These are phyloP conservation scores for Flaveria sonorensis DNA, from an alignment of 129 eudicot species.

Conservation along the genomic window DNA sequence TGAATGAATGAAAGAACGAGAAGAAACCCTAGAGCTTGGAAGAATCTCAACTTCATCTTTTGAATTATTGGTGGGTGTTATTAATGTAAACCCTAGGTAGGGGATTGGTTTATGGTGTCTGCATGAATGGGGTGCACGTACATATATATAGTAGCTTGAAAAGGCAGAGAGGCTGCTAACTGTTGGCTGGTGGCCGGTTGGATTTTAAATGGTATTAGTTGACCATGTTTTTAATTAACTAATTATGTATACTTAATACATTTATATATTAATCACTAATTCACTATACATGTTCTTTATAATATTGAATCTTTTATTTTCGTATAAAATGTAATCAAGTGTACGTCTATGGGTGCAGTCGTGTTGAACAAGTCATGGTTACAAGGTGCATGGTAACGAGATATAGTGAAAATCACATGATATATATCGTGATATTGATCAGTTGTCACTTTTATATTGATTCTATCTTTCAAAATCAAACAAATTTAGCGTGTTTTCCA, in stretches of 20 bases:
- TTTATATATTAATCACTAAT: neutral
- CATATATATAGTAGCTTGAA: neutral
- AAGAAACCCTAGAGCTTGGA: constrained; percentile 28
- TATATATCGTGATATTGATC: too few relatives aligned
- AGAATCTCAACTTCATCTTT: constrained; percentile 23
- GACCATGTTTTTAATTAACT: constrained; percentile 18
- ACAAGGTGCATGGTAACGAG: too few relatives aligned
- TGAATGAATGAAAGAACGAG: constrained; percentile 24
- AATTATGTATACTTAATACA: neutral
- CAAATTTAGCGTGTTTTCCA: too few relatives aligned
- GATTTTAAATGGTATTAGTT: constrained; percentile 19
- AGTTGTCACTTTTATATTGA: too few relatives aligned
- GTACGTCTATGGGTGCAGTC: too few relatives aligned
- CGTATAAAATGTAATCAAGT: too few relatives aligned
- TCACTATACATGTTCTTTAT: too few relatives aligned
- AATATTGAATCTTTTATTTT: neutral
- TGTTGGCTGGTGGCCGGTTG: neutral
- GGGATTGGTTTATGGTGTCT: constrained; percentile 10
- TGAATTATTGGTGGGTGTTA: neutral
- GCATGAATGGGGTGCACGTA: constrained; percentile 29
- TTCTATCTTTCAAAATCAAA: too few relatives aligned
- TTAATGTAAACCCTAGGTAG: constrained; percentile 21
- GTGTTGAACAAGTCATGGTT: too few relatives aligned
- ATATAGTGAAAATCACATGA: too few relatives aligned
- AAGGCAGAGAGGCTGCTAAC: constrained; percentile 19